These are phyloP conservation scores for Trametes meyenii DNA, from an alignment of 768 basidiomycete genomes.

Conservation along the genomic window DNA sequence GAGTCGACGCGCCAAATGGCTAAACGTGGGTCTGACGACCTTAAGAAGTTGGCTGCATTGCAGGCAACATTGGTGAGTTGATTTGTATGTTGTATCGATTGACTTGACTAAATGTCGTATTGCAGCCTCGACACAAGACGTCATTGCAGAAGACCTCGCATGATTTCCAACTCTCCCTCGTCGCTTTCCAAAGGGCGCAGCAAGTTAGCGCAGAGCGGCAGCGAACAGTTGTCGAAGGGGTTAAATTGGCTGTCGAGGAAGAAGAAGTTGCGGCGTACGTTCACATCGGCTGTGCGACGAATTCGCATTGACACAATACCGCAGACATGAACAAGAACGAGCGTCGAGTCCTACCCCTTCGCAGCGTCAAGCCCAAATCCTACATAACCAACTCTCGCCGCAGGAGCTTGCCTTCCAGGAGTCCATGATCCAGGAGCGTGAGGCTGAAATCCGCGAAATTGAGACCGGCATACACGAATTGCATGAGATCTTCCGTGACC, in stretches of 20 bases:
- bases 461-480: conserved; percentile 96
- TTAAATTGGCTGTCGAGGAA: conserved; percentile 83
- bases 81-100: too few relatives aligned
- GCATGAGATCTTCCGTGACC: conserved; percentile 93
- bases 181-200: conserved; percentile 91
- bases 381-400: conserved; percentile 78
- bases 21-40: conserved; percentile 89
- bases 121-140: conserved; percentile 78
- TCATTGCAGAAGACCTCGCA: conserved; percentile 90
- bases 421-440: conserved; percentile 90
- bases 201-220: conserved; percentile 89
- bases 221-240: conserved; percentile 84
- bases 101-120: background rate
- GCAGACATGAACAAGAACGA: conserved; percentile 26
- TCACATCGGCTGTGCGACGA: background rate
- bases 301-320: background rate
- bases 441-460: conserved; percentile 93
- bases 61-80: conserved; percentile 60
- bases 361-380: conserved; percentile 68
- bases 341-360: conserved; percentile 47
- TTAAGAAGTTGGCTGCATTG: conserved; percentile 83
- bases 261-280: conserved; percentile 44
- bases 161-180: conserved; percentile 87
- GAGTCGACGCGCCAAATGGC: conserved; percentile 95
- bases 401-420: conserved; percentile 97